Evolutionary conservation across 2,329 filamentous ascomycete genomes (phyloP).

Genomic region (Pseudogymnoascus sp.): DNA sequence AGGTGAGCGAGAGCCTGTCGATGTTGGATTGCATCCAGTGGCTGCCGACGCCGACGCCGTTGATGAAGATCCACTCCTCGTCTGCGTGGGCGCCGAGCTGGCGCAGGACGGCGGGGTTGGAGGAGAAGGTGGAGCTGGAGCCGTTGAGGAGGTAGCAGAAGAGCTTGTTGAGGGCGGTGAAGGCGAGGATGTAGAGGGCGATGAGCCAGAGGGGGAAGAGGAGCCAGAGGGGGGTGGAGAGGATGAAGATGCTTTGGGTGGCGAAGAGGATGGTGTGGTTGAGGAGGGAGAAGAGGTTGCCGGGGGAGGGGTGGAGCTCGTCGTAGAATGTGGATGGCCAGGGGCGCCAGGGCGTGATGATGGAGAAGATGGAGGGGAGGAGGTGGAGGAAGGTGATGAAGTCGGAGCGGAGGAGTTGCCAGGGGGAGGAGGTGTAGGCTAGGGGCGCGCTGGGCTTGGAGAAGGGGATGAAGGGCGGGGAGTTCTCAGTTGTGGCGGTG

Average conservation of each 20-base stretch:
- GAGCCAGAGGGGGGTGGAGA: too few species aligned
- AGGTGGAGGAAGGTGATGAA: slow-evolving; percentile 30
- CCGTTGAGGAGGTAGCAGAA: slow-evolving; percentile 48
- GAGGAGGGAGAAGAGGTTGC: slow-evolving; percentile 48
- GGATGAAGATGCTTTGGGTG: slow-evolving; percentile 51
- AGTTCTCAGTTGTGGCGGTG: background rate
- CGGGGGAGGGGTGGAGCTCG: slow-evolving; percentile 51
- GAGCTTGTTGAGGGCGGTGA: slow-evolving; percentile 42
- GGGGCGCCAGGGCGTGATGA: slow-evolving; percentile 50
- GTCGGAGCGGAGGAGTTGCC: slow-evolving; percentile 32
- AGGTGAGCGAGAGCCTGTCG: slow-evolving; percentile 62
- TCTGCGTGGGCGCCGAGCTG: slow-evolving; percentile 38
- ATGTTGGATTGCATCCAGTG: slow-evolving; percentile 65
- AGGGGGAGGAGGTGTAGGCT: slow-evolving; percentile 23
- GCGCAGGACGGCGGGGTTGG: slow-evolving; percentile 44
- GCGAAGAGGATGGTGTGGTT: slow-evolving; percentile 51
- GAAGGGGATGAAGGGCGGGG: background rate
- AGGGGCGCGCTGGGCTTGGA: background rate
- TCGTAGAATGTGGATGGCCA: slow-evolving; percentile 46
- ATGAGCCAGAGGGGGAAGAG: slow-evolving; percentile 44
- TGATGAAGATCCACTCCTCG: slow-evolving; percentile 75
- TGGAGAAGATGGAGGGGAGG: slow-evolving; percentile 41
- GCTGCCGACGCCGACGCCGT: slow-evolving; percentile 57
- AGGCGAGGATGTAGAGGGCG: slow-evolving; percentile 27
- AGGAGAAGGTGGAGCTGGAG: slow-evolving; percentile 42